Evolutionary conservation across 1,284 basidiomycete species (phyloP), one percentile per base, ranked within the genome.

Genomic region (Lignosus rhinocerotis): DNA sequence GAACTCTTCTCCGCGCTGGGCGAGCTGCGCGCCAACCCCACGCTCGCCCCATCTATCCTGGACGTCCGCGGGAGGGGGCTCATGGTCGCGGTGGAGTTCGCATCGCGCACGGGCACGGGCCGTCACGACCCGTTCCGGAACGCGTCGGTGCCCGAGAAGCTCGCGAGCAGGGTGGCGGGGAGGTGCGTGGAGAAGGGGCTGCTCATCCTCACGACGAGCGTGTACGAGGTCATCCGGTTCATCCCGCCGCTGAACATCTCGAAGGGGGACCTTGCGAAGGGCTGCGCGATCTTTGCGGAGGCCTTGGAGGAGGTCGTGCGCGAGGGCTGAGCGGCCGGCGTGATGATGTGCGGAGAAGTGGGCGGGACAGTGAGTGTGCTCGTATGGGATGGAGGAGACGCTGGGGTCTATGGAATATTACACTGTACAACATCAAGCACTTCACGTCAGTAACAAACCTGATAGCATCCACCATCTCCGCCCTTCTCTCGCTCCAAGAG

Each of bases 81-180:
- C 59, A 94, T 94, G 92, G 79, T 90, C 53, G 91, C 81, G 1
- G 80, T 94, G 55, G 92, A 94, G 71, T 94, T 94, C 67, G 84
- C 84, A 2, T 84, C 85, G 5, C 83, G 88, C 0, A 72, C 73
- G 10, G 76, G 77, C 39, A 73, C 78, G 11, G 68, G 68, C 45
- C 42, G 73, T 11, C 73, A 77, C 65, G 84, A 86, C 70, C 74
- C 80, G 5, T 72, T 72, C 32, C 66, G 74, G 41, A 72, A 74
- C 54, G 63, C 73, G 42, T 64, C 69, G 30, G 75, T 84, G 9
- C 88, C 90, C 31, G 80, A 81, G 73, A 79, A 82, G 66, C 79
- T 96, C 61, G 88, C 93, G 14, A 80, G 79, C 60, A 80, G 88
- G n/a, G 85, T 97, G 11, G 84, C 91, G 65, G 84, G 85, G 72